Base-by-base conservation (phyloP, 2,329 filamentous ascomycete genomes). In the Parascedosporium putredinis region DNA sequence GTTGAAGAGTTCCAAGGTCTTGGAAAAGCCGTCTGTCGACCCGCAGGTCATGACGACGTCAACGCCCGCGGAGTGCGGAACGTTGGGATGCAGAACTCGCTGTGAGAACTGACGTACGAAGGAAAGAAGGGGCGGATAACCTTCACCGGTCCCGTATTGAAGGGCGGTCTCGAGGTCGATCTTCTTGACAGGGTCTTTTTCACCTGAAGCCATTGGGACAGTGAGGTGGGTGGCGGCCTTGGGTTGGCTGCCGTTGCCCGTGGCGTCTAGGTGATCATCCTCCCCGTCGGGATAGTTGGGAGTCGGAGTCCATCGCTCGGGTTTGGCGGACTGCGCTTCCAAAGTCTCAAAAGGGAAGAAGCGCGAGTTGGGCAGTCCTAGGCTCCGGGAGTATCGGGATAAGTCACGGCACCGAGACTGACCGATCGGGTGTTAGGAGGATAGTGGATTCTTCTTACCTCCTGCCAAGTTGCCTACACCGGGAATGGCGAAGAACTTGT, bases 331-430 rank as follows among this genome's bases (percentile, higher is more conserved):
- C 55, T 84, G 81, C 36, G 89, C 87, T 66, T 95, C 88, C 54
- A 96, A 79, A 1, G 88, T 93, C 59, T 96, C 89, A 66, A 86
- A 95, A 7, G 90, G 90, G 61, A 96, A 96, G 68, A 88, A 88
- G 51, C 77, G 76, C 34, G 83, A 73, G 64, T 93, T 84, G 14
- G 90, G 90, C 20, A 95, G 77, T 53, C 88, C 87, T 90, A 55
- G 2, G 25, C 18, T 45, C 10, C 29, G 20, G 20, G 27, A 42
- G 12, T 42, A n/a, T n/a, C n/a, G n/a, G n/a, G n/a, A n/a, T n/a
- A n/a, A n/a, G n/a, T n/a, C n/a, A n/a, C 12, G 46, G 33, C 12
- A 20, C 12, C 9, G 33, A 31, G 6, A 31, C 6, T 31, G 23
- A n/a, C 5, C 9, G n/a, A n/a, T n/a, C n/a, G n/a, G n/a, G n/a